Evolutionary conservation across 2,329 filamentous ascomycete species (phyloP), one percentile per base, ranked within the genome.

Genomic region (Talaromyces sp.): DNA sequence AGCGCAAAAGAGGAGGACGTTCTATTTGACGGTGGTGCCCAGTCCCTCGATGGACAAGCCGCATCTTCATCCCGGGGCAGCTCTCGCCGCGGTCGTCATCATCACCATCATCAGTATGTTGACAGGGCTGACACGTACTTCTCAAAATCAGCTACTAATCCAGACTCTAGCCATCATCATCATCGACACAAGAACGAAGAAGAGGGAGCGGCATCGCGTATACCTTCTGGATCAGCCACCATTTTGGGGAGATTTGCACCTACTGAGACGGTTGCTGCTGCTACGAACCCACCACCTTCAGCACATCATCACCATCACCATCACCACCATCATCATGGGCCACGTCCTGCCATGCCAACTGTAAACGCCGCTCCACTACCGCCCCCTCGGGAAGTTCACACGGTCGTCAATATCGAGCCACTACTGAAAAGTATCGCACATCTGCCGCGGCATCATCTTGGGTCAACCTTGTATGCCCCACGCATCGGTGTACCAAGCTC

Each of bases 401-500:
- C 84, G 2, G 84, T 83, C 17, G 82, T 96, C 26, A 84, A 83
- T 10, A 89, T 88, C 1, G 82, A 89, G 63, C 81, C 84, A 0
- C 84, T 96, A 0, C 74, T 96, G 12, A 86, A 91, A 1, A 87
- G 85, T 31, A 86, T 93, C 3, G 81, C 87, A 0, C 78, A 88
- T 60, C 81, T 85, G 19, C 89, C 90, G 9, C 88, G 92, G 10
- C 83, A 86, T 59, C 92, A 97, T 70, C 83, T 97, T 2, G 93
- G 93, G 35, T 90, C 91, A 60, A 88, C 90, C 3, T 80, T 96
- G 14, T 97, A 97, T 71, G 83, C 88, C 55, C 85, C 90, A 0
- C 82, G 79, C 6, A 79, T 96, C 4, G 76, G 78, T 2, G 68
- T 80, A 5, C 79, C 80, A 1, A 72, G 79, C 2, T 75, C 68